phyloP scores from a whole-genome alignment of 2,329 filamentous ascomycete genomes.

The Fusarium setosum region DNA sequence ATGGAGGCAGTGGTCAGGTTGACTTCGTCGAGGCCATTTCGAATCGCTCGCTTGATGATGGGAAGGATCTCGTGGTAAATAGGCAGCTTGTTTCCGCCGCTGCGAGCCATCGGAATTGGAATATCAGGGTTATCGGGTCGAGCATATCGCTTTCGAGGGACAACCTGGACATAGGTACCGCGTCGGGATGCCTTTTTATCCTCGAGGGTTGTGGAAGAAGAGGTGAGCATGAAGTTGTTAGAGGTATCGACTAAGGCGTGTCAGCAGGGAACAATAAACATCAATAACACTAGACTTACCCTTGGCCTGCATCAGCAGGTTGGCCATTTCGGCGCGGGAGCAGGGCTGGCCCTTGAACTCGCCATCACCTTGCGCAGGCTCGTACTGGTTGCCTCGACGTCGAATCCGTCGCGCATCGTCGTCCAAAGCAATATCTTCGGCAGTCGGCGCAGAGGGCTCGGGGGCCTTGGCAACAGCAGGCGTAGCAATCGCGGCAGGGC shows the following conservation, averaged over 20 bases:
- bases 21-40: conserved; percentile 34
- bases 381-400: conserved; percentile 5
- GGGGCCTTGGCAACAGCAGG: background rate
- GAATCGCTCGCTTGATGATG: conserved; percentile 38
- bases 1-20: conserved; percentile 43
- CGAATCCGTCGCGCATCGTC: conserved; percentile 20
- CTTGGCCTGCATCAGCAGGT: conserved; percentile 43
- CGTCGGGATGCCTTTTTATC: conserved; percentile 18
- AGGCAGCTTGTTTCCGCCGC: conserved; percentile 42
- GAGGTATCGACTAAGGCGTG: conserved; percentile 40
- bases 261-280: conserved; percentile 26
- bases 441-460: background rate
- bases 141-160: conserved; percentile 46
- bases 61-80: conserved; percentile 42
- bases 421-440: conserved; percentile 15
- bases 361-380: background rate
- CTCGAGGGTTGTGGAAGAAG: conserved; percentile 15
- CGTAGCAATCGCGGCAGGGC: background rate
- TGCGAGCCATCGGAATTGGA: background rate
- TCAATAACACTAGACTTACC: conserved; percentile 33
- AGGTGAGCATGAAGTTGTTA: conserved; percentile 36
- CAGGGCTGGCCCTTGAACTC: conserved; percentile 12
- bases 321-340: conserved; percentile 18
- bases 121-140: conserved; percentile 22
- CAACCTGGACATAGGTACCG: conserved; percentile 21